phyloP scores from a whole-genome alignment of 164 flowering plant species.

The Vitis cinerea region DNA sequence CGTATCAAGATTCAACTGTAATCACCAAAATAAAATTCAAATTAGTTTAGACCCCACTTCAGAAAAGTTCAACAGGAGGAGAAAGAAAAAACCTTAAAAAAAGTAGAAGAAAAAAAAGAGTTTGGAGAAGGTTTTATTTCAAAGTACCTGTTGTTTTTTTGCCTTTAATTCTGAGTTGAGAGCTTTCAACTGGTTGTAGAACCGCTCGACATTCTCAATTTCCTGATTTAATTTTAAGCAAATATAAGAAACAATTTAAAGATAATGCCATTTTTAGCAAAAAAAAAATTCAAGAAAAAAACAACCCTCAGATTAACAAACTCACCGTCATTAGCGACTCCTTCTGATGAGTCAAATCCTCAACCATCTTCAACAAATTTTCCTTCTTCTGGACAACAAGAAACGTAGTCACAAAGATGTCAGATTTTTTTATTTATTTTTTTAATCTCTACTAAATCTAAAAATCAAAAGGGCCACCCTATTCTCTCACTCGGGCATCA shows the following conservation, averaged over 20 bases:
- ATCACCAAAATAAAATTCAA: no score
- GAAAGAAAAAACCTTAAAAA: not conserved
- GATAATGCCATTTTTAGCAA: not conserved
- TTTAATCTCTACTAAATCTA: no score
- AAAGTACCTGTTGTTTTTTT: no score
- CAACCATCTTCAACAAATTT: slow-evolving; percentile 19
- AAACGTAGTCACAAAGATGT: no score
- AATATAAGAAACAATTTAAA: not conserved
- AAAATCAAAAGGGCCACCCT: no score
- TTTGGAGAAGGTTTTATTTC: not conserved
- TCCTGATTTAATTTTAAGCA: slow-evolving; percentile 26
- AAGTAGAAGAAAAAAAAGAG: not conserved
- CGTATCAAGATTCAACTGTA: not conserved
- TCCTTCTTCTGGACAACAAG: slow-evolving; percentile 29
- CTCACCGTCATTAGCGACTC: slow-evolving; percentile 33
- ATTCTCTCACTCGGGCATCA: no score
- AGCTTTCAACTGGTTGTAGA: not conserved
- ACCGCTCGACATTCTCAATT: slow-evolving; percentile 17
- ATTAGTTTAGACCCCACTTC: no score
- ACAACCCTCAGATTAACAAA: not conserved
- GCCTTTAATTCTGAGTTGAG: no score
- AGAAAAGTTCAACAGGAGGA: no score
- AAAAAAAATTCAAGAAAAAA: slow-evolving; percentile 1
- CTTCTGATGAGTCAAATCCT: slow-evolving; percentile 18
- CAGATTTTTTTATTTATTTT: no score